Base-by-base conservation (phyloP, 768 basidiomycete species). In the Suillus subalutaceus region DNA sequence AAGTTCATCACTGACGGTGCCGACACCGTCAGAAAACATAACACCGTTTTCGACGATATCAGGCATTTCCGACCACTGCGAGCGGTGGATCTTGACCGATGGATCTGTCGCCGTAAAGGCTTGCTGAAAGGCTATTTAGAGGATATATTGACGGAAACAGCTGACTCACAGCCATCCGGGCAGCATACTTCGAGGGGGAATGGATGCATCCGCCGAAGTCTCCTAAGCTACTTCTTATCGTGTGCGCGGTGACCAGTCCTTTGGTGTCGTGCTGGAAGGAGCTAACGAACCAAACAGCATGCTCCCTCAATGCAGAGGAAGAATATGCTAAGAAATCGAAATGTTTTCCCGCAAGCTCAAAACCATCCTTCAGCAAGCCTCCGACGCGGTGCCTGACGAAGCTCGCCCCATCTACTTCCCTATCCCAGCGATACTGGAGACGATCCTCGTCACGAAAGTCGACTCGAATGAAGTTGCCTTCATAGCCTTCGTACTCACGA, bases 311-410 rank as follows among this genome's bases (percentile, higher is more conserved):
- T 5, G 93, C 87, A 2, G 93, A 94, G 53, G 79, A 84, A 0
- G 93, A 95, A 71, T 94, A 95, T 0, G 89, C 94, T 38, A 96
- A 79, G 72, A 95, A 94, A 66, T 94, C 86, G 67, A 93, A 95
- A 7, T 77, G 72, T 46, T 89, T 85, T 1, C 91, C 91, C 9
- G 86, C 93, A 37, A 96, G 81, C 40, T 81, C 73, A 63, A 96
- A 88, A 0, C 94, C 94, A 1, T 78, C 44, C 71, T 88, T 87
- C 48, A 94, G 75, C 18, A 83, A 80, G 5, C 74, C 78, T 2
- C 88, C 88, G 15, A 92, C 90, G 13, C 88, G 85, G 48, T 85
- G 79, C 23, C 81, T 76, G 2, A 93, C 79, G 73, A 89, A 88
- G 16, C 78, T 72, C 2, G 77, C 73, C 0, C 85, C 86, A 67